phyloP scores from a whole-genome alignment of 805 yeast species.

The Cyberlindnera bimundalis region DNA sequence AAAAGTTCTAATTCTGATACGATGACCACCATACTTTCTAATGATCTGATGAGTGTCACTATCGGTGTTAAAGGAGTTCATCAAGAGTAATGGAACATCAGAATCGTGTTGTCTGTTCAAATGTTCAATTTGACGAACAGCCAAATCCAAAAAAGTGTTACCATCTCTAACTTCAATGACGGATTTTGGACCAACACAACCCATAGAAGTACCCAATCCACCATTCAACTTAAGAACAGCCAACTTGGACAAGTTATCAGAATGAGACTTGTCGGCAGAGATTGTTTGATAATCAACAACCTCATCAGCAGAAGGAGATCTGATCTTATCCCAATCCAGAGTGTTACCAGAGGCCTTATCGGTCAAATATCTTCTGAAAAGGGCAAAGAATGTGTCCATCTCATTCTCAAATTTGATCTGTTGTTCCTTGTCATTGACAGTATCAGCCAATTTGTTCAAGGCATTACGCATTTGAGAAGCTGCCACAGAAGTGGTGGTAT shows the following conservation, averaged over 20 bases:
- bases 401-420: conserved; percentile 73
- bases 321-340: conserved; percentile 92
- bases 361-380: conserved; percentile 86
- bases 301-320: conserved; percentile 85
- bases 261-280: conserved; percentile 32
- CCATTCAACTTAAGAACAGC: conserved; percentile 97
- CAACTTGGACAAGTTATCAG: conserved; percentile 60
- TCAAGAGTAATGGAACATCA: conserved; percentile 92
- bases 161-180: conserved; percentile 99
- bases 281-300: conserved; percentile 75
- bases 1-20: conserved; percentile 91
- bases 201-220: conserved; percentile 99
- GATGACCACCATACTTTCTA: conserved; percentile 94
- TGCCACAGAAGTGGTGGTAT: conserved; percentile 90
- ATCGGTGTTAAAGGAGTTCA: conserved; percentile 98
- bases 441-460: conserved; percentile 81
- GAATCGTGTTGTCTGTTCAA: conserved; percentile 86
- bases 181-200: conserved; percentile 98
- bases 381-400: conserved; percentile 91
- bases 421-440: conserved; percentile 51
- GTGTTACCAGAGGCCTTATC: conserved; percentile 85
- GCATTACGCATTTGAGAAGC: conserved; percentile 98
- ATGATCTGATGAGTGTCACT: conserved; percentile 92
- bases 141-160: conserved; percentile 90
- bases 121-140: conserved; percentile 96